Evolutionary conservation across 805 yeast species (phyloP), one percentile per base, ranked within the genome.

Genomic region (Sporopachydermia quercuum): DNA sequence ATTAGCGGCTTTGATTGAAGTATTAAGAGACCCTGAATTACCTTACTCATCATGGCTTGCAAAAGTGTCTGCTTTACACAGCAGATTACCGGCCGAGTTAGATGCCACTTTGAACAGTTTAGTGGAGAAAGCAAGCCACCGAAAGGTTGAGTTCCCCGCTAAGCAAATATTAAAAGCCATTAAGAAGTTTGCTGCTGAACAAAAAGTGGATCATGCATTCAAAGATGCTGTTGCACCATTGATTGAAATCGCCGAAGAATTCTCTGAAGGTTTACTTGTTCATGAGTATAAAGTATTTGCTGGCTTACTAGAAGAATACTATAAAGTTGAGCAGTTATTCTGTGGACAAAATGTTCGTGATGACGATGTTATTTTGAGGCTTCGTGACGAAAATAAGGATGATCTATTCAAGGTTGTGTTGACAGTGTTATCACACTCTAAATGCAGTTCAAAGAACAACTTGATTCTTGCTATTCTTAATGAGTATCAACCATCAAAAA

Each of bases 21-120:
- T 82, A 13, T 66, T 93, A 61, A 74, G 80, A 55, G 74, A 85
- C 54, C 79, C 77, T 38, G 77, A 79, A 44, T 69, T 91, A 53
- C 99, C 99, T 39, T 91, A 75, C 61, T 80, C 94, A 27, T 94
- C 86, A 65, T 91, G 98, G 98, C 63, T 61, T 42, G 70, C 74
- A 51, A 81, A 78, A 49, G 74, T 80, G 30, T 84, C 96, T 45
- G 96, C 97, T 16, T 66, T 91, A 52, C 96, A 89, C 59, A 76
- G 94, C 15, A 78, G 98, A 65, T 64, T 91, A 52, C 94, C 96
- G 34, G 55, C 70, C 3, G 74, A 78, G 48, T 69, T 91, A 47
- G 94, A 86, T 55, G 70, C 74, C 39, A 66, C 74, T 37, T 68
- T 91, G 49, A 58, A 68, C 5, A 65, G 74, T 19, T 64, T 81